These are phyloP conservation scores for Fusarium mangiferae DNA, from an alignment of 2,329 filamentous ascomycete species.

Conservation along the genomic window DNA sequence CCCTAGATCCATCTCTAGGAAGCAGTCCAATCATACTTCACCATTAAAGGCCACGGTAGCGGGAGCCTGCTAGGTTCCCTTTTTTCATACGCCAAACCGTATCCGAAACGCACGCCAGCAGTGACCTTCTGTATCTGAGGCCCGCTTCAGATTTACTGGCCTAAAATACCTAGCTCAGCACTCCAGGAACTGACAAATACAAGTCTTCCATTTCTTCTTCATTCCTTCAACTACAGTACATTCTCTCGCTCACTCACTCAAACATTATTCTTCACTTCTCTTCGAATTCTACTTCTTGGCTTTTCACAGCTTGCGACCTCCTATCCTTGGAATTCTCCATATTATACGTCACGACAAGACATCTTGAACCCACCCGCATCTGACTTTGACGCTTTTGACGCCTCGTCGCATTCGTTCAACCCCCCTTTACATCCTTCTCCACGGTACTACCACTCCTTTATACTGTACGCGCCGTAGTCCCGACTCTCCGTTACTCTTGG, in stretches of 20 bases:
- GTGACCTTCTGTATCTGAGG: slow-evolving; percentile 19
- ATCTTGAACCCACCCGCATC: slow-evolving; percentile 21
- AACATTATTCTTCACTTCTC: neutral
- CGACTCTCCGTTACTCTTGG: slow-evolving; percentile 26
- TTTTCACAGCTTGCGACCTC: neutral
- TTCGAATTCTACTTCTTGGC: neutral
- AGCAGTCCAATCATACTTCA: slow-evolving; percentile 30
- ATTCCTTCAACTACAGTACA: slow-evolving; percentile 12
- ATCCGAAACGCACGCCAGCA: slow-evolving; percentile 29
- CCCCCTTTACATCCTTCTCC: slow-evolving; percentile 6
- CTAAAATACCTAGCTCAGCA: neutral
- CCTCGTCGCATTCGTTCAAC: slow-evolving; percentile 31
- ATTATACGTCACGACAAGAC: slow-evolving; percentile 33
- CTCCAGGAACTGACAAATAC: slow-evolving; percentile 21
- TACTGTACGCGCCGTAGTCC: slow-evolving; percentile 9
- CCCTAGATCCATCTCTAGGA: slow-evolving; percentile 27
- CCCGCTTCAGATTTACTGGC: slow-evolving; percentile 21
- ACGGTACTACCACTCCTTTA: slow-evolving; percentile 21
- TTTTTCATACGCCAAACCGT: slow-evolving; percentile 26
- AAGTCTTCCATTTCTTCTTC: neutral
- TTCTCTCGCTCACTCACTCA: slow-evolving; percentile 19
- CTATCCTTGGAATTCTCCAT: slow-evolving; percentile 8
- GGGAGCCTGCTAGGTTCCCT: slow-evolving; percentile 22
- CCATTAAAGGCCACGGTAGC: slow-evolving; percentile 38
- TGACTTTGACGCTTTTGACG: slow-evolving; percentile 39